Conservation (phyloP, 2,329 filamentous ascomycete species). For the Pseudomassariella vexata region DNA sequence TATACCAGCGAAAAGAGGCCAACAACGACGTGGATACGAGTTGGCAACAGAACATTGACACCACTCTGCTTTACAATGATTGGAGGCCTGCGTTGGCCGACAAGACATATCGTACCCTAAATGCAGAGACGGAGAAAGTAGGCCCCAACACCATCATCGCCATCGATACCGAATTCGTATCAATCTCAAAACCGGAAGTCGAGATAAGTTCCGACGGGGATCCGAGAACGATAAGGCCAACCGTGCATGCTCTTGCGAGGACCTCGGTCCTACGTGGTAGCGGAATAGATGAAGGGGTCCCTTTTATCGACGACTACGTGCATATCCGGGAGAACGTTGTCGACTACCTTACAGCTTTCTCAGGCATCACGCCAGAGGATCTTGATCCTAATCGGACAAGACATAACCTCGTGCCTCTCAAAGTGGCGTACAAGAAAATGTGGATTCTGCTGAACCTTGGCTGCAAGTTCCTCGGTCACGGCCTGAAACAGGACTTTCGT, state of each 20-base stretch:
- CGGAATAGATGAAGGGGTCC: conserved; percentile 70
- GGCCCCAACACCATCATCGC: conserved; percentile 71
- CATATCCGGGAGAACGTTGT: conserved; percentile 84
- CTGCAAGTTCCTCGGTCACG: conserved; percentile 90
- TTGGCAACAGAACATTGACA: conserved; percentile 84
- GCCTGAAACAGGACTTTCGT: conserved; percentile 89
- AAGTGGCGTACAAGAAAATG: conserved; percentile 94
- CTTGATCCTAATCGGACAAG: conserved; percentile 68
- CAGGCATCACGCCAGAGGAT: conserved; percentile 81
- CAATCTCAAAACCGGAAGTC: conserved; percentile 86
- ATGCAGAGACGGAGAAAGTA: conserved; percentile 57
- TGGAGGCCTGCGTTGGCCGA: conserved; percentile 37
- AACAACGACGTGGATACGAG: conserved; percentile 78
- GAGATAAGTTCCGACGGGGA: conserved; percentile 94
- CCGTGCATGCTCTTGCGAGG: conserved; percentile 84
- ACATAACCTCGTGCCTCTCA: conserved; percentile 81
- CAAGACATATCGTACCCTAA: conserved; percentile 56
- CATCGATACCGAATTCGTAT: conserved; percentile 94
- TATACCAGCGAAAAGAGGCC: conserved; percentile 76
- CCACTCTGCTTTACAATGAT: conserved; percentile 75
- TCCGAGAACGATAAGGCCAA: conserved; percentile 85
- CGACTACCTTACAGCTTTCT: conserved; percentile 92
- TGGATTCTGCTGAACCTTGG: conserved; percentile 95
- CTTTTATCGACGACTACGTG: conserved; percentile 98
- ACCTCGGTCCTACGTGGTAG: conserved; percentile 82